These are phyloP conservation scores for Zalaria obscura DNA, from an alignment of 2,329 filamentous ascomycete species.

Conservation along the genomic window DNA sequence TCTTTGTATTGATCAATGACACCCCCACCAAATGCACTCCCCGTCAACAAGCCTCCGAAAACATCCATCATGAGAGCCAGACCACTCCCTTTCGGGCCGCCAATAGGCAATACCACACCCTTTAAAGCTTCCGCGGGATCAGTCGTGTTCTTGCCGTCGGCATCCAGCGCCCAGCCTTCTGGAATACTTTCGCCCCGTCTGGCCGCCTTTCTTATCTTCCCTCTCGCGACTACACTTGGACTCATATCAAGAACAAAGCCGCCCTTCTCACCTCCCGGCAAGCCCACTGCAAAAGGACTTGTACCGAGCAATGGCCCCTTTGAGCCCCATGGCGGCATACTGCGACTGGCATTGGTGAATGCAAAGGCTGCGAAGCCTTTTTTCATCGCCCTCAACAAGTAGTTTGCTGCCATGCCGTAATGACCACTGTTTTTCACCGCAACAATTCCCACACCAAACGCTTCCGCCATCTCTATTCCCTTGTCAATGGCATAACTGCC, in stretches of 20 bases:
- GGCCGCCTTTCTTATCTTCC: conserved; percentile 59
- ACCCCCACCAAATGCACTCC: conserved; percentile 58
- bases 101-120: conserved; percentile 69
- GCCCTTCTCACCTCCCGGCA: conserved; percentile 44
- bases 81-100: conserved; percentile 62
- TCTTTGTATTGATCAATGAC: conserved; percentile 58
- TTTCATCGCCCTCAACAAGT: conserved; percentile 65
- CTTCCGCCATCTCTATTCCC: conserved; percentile 51
- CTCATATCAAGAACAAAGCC: conserved; percentile 69
- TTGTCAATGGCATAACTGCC: conserved; percentile 51
- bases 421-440: conserved; percentile 66
- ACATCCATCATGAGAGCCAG: conserved; percentile 73
- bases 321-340: conserved; percentile 57
- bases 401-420: conserved; percentile 72
- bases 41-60: conserved; percentile 60
- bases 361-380: conserved; percentile 49
- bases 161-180: conserved; percentile 60
- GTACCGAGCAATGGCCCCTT: conserved; percentile 57
- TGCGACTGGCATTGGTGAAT: conserved; percentile 50
- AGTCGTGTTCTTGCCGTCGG: conserved; percentile 36
- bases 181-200: conserved; percentile 57
- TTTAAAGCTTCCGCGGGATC: conserved; percentile 54
- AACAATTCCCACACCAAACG: conserved; percentile 61
- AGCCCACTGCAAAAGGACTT: conserved; percentile 61
- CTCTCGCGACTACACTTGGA: conserved; percentile 53